Base-by-base conservation (phyloP, 163 green algal genomes). In the Volvox carteri region DNA sequence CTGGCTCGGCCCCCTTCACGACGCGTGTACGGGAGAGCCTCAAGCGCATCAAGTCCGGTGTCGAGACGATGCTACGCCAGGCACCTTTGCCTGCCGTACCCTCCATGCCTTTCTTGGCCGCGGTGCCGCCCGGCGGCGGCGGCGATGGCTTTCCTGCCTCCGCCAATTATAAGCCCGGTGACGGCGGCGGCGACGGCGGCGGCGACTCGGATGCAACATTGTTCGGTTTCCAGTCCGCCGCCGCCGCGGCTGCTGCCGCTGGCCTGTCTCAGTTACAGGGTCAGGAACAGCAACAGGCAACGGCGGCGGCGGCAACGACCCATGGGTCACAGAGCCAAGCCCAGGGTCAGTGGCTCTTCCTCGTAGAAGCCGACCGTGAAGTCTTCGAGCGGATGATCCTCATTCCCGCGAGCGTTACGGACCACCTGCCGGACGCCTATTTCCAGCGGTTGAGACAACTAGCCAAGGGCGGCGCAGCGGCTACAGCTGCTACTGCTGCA, bases 391-490 rank as follows among this genome's bases (percentile, higher is more conserved):
- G 91, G 23, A 84, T 97, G 41, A 79, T 94, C 25, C 76, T 96
- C 1, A 72, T 95, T 35, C 91, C 94, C 28, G 85, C 88, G 35
- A 94, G 91, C 42, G 76, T 95, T 7, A 84, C 88, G 4, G 92
- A 97, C 85, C 95, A 98, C 89, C 52, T 98, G 58, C 95, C 95
- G 0, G 93, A 97, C 73, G 77, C 79, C 0, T 97, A 97, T 77
- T 76, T 96, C n/a, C 60, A 90, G 35, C 92, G 86, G 23, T 84
- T 97, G 68, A 18, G 72, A 41, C 84, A 89, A 54, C 52, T 89
- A 28, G 72, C n/a, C 1, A 89, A 79, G 72, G 83, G 67, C 21
- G 33, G 35, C 18, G 6, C 25, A 28, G 67, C 50, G 50, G 50
- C 68, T n/a, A 19, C n/a, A n/a, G 60, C 60, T 30, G 2, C 4